Conservation (phyloP, 257 asterid species). For the Ballota nigra region DNA sequence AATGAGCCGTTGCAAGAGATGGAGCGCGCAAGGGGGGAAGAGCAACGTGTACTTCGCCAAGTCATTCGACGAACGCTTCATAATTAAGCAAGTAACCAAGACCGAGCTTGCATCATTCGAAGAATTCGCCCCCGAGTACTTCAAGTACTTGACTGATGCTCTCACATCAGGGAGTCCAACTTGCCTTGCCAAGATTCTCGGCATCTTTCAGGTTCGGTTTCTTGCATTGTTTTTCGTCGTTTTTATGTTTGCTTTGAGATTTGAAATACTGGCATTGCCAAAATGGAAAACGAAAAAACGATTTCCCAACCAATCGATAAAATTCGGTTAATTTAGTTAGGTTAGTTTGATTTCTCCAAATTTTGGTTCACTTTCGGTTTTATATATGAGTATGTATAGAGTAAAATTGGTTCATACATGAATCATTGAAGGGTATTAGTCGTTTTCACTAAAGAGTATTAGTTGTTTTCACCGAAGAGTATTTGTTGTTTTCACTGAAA, state of each 20-base stretch:
- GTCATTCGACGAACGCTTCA: constrained; percentile 81
- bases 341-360: no score
- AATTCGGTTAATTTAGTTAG: no score
- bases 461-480: no score
- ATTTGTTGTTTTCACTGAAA: no score
- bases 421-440: no score
- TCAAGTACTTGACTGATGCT: constrained; percentile 65
- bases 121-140: constrained; percentile 73
- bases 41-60: constrained; percentile 94
- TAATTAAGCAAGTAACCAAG: constrained; percentile 84
- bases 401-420: no score
- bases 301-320: no score
- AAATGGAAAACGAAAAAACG: no score
- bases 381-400: no score
- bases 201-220: constrained; percentile 77
- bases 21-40: constrained; percentile 98
- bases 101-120: constrained; percentile 91
- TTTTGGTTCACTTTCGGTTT: no score
- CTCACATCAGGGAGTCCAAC: constrained; percentile 79
- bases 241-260: neutral
- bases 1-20: constrained; percentile 76
- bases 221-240: neutral
- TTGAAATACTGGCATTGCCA: neutral
- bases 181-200: constrained; percentile 92
- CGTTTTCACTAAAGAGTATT: no score